Percentiles rank a stretch among this genome's conserved stretches.
Conservation (phyloP, 2,329 filamentous ascomycete species). For the Penicillium sp. region DNA sequence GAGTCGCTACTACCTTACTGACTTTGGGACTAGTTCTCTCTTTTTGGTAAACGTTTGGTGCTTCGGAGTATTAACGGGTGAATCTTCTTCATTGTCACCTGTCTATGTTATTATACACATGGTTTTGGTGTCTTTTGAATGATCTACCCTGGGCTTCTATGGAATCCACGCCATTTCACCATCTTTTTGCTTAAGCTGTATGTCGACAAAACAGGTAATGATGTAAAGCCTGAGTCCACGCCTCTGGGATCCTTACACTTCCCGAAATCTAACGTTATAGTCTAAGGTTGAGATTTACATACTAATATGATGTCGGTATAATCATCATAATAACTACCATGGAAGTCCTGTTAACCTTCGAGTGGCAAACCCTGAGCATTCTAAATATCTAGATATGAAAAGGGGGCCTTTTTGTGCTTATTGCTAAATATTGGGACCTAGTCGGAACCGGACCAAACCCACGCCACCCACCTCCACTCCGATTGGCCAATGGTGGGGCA, state of each 20-base stretch:
- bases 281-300: too few species aligned
- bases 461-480: too few species aligned
- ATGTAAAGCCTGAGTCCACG: constrained; percentile 16
- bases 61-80: constrained; percentile 1
- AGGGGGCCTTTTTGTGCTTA: too few species aligned
- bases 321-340: too few species aligned
- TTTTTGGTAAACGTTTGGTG: neutral
- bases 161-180: neutral
- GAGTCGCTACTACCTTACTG: constrained; percentile 1
- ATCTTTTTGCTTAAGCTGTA: neutral
- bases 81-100: constrained; percentile 9
- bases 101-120: neutral
- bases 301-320: too few species aligned
- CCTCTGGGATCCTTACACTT: constrained; percentile 6
- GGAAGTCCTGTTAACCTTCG: too few species aligned
- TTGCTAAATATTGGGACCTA: too few species aligned
- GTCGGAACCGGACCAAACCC: too few species aligned
- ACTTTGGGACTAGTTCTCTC: constrained; percentile 1
- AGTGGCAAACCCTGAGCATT: too few species aligned
- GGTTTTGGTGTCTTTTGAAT: neutral
- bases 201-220: constrained; percentile 9
- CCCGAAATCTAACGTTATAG: neutral
- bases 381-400: too few species aligned
- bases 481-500: too few species aligned
- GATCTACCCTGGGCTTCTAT: neutral